Evolutionary conservation across 495 filamentous ascomycete genomes (phyloP).

Genomic region (Lophiostoma macrostomum): DNA sequence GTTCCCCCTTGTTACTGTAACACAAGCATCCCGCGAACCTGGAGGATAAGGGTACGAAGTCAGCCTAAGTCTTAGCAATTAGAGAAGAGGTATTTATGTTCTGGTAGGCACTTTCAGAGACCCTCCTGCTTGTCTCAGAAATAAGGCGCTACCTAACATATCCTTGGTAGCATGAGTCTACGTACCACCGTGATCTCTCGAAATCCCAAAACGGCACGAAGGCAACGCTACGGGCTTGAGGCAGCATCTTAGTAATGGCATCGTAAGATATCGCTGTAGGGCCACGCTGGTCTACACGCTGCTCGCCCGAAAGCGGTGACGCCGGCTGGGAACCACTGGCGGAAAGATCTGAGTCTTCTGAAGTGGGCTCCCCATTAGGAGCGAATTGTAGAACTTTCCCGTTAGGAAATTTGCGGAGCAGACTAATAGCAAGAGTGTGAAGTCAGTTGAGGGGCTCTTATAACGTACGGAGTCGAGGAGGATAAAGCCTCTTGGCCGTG

Average conservation of each 20-base stretch:
- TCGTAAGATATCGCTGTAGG: neutral
- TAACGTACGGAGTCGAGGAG: neutral
- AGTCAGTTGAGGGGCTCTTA: neutral
- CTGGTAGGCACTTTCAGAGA: too few species aligned
- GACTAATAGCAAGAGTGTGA: too few species aligned
- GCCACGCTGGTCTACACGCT: neutral
- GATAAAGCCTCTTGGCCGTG: neutral
- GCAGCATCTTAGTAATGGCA: neutral
- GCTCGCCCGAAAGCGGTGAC: neutral
- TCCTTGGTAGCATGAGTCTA: too few species aligned
- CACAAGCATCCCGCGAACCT: constrained; percentile 25
- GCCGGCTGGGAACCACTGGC: too few species aligned
- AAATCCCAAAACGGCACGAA: constrained; percentile 32
- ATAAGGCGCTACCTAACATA: too few species aligned
- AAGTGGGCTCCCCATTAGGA: constrained; percentile 3
- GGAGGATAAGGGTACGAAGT: too few species aligned
- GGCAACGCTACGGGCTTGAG: constrained; percentile 12
- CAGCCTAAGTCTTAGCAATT: too few species aligned
- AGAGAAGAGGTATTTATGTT: too few species aligned
- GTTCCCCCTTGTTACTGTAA: constrained; percentile 15
- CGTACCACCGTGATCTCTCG: constrained; percentile 21
- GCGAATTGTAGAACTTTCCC: constrained; percentile 14
- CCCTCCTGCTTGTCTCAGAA: too few species aligned
- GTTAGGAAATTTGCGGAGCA: constrained; percentile 11
- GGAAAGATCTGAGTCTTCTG: constrained; percentile 11